These are phyloP conservation scores for Aspergillus baeticus DNA, from an alignment of 495 filamentous ascomycete genomes.

Conservation along the genomic window DNA sequence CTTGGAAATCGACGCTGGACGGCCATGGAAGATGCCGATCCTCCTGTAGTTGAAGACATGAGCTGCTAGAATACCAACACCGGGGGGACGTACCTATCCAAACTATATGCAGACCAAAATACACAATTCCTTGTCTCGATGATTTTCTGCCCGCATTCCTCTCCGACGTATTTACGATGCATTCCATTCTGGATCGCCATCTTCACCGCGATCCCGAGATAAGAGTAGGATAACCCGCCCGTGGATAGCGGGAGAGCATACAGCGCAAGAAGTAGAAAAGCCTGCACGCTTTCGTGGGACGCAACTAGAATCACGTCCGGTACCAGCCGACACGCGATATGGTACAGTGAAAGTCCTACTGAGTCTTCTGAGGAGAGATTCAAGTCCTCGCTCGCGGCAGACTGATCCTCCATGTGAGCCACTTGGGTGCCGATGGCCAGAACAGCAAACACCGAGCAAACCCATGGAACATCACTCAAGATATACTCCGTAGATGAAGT, in stretches of 20 bases:
- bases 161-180: slow-evolving; percentile 33
- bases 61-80: too few relatives aligned
- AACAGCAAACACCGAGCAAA: slow-evolving; percentile 35
- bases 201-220: slow-evolving; percentile 34
- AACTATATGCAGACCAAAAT: slow-evolving; percentile 38
- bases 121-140: slow-evolving; percentile 37
- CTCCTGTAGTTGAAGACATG: slow-evolving; percentile 5
- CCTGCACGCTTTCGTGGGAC: slow-evolving; percentile 41
- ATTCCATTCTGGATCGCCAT: slow-evolving; percentile 44
- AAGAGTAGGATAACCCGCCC: slow-evolving; percentile 37
- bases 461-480: slow-evolving; percentile 25
- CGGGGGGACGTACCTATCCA: slow-evolving; percentile 28
- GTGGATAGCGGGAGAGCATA: slow-evolving; percentile 40
- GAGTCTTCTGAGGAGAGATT: slow-evolving; percentile 33
- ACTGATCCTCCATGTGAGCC: neutral
- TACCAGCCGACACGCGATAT: slow-evolving; percentile 34
- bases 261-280: slow-evolving; percentile 34
- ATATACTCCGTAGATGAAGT: slow-evolving; percentile 10
- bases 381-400: neutral
- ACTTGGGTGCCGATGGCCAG: slow-evolving; percentile 35
- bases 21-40: slow-evolving; percentile 35
- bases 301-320: slow-evolving; percentile 42
- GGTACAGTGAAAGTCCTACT: slow-evolving; percentile 39
- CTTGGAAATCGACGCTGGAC: slow-evolving; percentile 32
- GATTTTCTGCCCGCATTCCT: slow-evolving; percentile 24